A percentile compares a stretch with the other conserved stretches of the same genome.
phyloP scores from a whole-genome alignment of 2,329 filamentous ascomycete species.

The Venturiaceae sp. region DNA sequence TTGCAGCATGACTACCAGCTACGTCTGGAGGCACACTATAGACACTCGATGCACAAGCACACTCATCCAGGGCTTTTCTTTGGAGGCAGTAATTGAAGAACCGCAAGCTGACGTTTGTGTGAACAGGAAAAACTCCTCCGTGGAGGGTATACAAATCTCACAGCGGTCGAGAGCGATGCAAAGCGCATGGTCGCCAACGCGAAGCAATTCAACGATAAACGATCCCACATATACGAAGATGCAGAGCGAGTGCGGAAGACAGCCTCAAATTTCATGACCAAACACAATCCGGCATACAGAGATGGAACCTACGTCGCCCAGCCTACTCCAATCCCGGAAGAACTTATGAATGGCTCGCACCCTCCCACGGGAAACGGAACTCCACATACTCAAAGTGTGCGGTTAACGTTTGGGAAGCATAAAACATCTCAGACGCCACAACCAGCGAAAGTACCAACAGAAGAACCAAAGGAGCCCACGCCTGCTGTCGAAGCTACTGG shows the following conservation, averaged over 20 bases:
- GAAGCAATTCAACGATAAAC: constrained; percentile 71
- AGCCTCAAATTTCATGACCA: constrained; percentile 79
- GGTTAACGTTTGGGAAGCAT: not conserved
- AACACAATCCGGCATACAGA: constrained; percentile 75
- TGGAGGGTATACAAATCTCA: constrained; percentile 59
- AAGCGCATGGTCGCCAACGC: constrained; percentile 84
- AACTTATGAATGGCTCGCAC: constrained; percentile 1
- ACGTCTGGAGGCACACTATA: not conserved
- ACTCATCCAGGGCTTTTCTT: not conserved
- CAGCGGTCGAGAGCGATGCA: constrained; percentile 71
- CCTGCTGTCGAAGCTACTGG: not conserved
- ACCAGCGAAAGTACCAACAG: not conserved
- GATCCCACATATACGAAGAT: constrained; percentile 66
- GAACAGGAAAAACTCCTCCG: constrained; percentile 53
- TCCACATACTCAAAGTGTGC: not conserved
- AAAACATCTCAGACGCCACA: not conserved
- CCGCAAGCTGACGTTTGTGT: not conserved
- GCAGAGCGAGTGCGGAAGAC: constrained; percentile 81
- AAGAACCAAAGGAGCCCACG: not conserved
- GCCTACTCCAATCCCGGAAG: constrained; percentile 61
- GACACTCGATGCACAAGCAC: too few species aligned
- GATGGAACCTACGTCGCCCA: constrained; percentile 58
- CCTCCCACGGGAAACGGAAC: not conserved
- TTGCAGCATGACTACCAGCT: not conserved
- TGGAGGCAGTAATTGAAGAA: not conserved